Evolutionary conservation across 768 basidiomycete species (phyloP), one percentile per base, ranked within the genome.

Genomic region (Mycena crocata): DNA sequence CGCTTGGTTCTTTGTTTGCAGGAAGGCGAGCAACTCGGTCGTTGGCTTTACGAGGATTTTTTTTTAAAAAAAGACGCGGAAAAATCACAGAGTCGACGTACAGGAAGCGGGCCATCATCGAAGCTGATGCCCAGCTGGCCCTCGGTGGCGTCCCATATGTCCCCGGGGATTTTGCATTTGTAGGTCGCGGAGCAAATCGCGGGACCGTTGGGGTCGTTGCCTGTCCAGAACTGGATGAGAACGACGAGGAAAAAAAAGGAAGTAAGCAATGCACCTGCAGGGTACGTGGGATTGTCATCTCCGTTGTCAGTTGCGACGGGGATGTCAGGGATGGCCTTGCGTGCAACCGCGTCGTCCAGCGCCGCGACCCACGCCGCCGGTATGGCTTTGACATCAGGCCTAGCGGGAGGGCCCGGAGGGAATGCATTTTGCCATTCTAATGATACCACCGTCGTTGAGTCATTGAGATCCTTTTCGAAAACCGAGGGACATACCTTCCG

Each of bases 171-270:
- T 46, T 73, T 73, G 76, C 93, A 95, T 73, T 89, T 86, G 80
- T 88, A 90, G 0, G 90, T 91, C 28, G 90, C 84, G 2, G 93
- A 94, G 80, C 95, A 96, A 66, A 96, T 84, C 7, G 81, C 69
- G 12, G 83, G 74, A 67, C 87, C 79, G 45, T 68, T 80, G 31
- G 82, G 83, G 67, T 85, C 66, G 28, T 5, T 0, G 3, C 64
- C 64, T 66, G 31, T n/a, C n/a, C n/a, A 14, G 40, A 40, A 40
- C 5, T 28, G 17, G 23, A 39, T n/a, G 5, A 30, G 28, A 9
- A 37, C 35, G n/a, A 37, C 35, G 8, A 23, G 21, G 35, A 12
- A n/a, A 10, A 26, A 19, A 9, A 23, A 35, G 8, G 15, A 37
- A 9, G 15, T 37, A 15, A 37, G 5, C 10, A 8, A n/a, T 39